phyloP scores from a whole-genome alignment of 2,329 filamentous ascomycete species.

The Dothideomycetes sp. region DNA sequence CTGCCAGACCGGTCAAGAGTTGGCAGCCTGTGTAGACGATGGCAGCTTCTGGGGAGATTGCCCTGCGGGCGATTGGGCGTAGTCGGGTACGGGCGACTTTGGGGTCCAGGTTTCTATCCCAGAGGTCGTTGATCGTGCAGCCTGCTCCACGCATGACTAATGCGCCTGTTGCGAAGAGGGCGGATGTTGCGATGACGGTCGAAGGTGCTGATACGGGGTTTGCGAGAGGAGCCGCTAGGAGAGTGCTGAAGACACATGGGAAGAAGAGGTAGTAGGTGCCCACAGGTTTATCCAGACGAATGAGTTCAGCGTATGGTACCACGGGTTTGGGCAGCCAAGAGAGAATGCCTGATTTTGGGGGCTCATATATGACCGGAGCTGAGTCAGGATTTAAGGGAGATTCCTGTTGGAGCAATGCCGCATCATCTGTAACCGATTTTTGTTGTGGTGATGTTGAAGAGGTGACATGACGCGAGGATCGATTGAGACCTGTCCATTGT shows the following conservation, averaged over 20 bases:
- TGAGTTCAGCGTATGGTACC: conserved; percentile 74
- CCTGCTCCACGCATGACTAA: conserved; percentile 81
- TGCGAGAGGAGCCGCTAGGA: conserved; percentile 65
- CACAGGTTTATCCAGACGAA: conserved; percentile 70
- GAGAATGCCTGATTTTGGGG: conserved; percentile 63
- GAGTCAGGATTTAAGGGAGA: not conserved
- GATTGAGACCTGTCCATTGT: not conserved
- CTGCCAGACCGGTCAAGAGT: conserved; percentile 60
- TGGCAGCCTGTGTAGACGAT: conserved; percentile 67
- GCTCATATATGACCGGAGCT: conserved; percentile 40
- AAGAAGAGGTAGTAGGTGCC: conserved; percentile 82
- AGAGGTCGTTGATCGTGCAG: conserved; percentile 83
- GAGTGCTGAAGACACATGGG: conserved; percentile 74
- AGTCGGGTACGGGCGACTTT: conserved; percentile 67
- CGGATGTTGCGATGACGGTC: conserved; percentile 54
- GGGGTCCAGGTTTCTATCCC: conserved; percentile 80
- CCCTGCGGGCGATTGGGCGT: conserved; percentile 71
- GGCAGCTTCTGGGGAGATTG: conserved; percentile 62
- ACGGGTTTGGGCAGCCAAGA: conserved; percentile 59
- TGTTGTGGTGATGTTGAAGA: not conserved
- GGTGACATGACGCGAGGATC: not conserved
- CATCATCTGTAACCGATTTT: not conserved
- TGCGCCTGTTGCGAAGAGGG: conserved; percentile 65
- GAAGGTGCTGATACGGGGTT: conserved; percentile 51
- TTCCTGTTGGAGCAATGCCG: conserved; percentile 9